Conservation (phyloP, 768 basidiomycete genomes). For the Strobilomyces confusus region DNA sequence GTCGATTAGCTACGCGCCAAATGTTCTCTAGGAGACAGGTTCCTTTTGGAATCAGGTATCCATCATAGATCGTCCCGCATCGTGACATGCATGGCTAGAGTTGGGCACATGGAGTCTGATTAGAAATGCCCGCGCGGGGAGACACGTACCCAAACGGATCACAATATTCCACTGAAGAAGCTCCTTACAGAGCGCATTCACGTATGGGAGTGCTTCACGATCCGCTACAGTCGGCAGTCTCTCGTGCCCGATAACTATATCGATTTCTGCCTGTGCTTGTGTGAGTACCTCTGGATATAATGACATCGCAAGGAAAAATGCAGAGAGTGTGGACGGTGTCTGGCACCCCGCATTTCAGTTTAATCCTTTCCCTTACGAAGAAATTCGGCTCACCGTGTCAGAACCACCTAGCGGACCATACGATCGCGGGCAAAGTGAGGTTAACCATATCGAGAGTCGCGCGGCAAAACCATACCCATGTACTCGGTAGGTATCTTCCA, state of each 20-base stretch:
- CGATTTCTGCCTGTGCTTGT: constrained; percentile 11
- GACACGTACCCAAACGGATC: background rate
- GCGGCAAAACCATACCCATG: background rate
- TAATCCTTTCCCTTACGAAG: constrained; percentile 7
- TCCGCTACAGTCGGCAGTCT: constrained; percentile 11
- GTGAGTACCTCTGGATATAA: background rate
- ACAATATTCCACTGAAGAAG: constrained; percentile 9
- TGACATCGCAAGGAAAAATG: constrained; percentile 13
- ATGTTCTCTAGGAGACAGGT: constrained; percentile 3
- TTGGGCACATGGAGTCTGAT: background rate
- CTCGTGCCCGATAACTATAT: constrained; percentile 2
- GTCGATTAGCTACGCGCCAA: constrained; percentile 2
- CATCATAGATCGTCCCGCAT: constrained; percentile 18
- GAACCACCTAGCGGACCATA: constrained; percentile 21
- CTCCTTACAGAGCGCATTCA: constrained; percentile 16
- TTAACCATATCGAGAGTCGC: no score
- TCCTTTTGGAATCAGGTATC: constrained; percentile 25
- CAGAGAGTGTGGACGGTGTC: constrained; percentile 4
- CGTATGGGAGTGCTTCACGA: constrained; percentile 8
- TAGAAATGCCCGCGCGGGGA: no score
- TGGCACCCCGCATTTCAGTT: constrained; percentile 9
- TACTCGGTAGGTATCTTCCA: no score
- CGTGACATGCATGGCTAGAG: constrained; percentile 4
- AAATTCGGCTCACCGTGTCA: constrained; percentile 18
- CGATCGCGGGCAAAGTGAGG: no score